Evolutionary conservation across 192 early-diverging fungal species (phyloP), one percentile per base, ranked within the genome.

Genomic region (Dissophora globulifera): DNA sequence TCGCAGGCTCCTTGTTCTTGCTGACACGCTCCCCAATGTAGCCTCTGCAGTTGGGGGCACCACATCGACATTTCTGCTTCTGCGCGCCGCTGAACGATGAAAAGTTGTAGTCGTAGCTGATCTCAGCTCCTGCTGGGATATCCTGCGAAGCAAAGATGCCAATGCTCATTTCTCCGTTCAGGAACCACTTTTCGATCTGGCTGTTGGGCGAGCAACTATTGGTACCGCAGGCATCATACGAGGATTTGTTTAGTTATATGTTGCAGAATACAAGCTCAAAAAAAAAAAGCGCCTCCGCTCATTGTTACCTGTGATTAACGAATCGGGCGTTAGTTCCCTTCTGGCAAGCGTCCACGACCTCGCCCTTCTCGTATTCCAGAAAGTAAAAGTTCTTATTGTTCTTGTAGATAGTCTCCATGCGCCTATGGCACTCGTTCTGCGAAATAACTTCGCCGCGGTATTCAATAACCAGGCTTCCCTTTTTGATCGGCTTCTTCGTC

Each of bases 101-200:
- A 67, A 93, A 95, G n/a, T 89, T 87, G 64, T 95, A 95, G 78
- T 95, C 94, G 58, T 95, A 95, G 42, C 88, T 92, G 45, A 95
- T 67, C 63, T 95, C 94, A 2, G 85, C 40, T 11, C 83, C 82
- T 1, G 85, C 78, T 26, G 83, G 53, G 42, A 95, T 95, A 29
- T 95, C 87, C 63, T 80, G 59, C 10, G 80, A 79, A 4, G 93
- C 84, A 75, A 95, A 93, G 20, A 95, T 69, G 7, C 93, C 94
- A 51, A 94, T 81, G 48, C 80, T 72, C 55, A 82, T 86, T 62
- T 95, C 94, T 1, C 92, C 92, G 60, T 88, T 87, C 15, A 72
- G 68, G 61, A 80, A 92, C 93, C 93, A 95, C 75, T 93, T 95
- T 70, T 95, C 94, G 38, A 95, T 95, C 49, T 90, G 89, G 80